Conservation (phyloP, 2,329 filamentous ascomycete genomes). For the Exophiala dermatitidis region DNA sequence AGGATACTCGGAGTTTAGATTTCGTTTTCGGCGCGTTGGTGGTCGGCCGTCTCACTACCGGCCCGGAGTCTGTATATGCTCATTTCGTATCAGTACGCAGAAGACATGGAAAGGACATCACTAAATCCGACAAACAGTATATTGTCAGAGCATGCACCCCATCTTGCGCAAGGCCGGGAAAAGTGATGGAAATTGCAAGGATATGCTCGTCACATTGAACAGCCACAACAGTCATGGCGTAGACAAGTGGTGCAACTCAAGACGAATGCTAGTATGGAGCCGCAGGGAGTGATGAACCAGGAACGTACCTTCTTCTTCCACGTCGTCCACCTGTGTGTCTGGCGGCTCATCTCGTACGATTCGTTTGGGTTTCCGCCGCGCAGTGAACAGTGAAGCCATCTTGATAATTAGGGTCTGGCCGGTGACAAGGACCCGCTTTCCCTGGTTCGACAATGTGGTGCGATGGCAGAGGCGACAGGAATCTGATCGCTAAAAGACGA, state of each 20-base stretch:
- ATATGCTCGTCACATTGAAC: not conserved
- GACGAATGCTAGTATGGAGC: no score
- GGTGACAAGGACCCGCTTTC: no score
- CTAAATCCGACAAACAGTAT: not conserved
- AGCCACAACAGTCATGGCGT: no score
- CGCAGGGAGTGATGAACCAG: not conserved
- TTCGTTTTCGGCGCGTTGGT: conserved; percentile 58
- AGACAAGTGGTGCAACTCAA: no score
- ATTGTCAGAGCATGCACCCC: conserved; percentile 7
- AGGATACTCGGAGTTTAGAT: conserved; percentile 67
- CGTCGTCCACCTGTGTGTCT: conserved; percentile 51
- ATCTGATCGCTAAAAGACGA: no score
- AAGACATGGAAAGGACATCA: conserved; percentile 8
- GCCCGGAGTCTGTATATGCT: conserved; percentile 35
- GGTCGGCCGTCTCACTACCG: conserved; percentile 49
- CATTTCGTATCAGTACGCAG: conserved; percentile 28
- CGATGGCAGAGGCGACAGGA: no score
- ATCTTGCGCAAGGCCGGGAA: not conserved
- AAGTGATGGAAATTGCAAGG: not conserved
- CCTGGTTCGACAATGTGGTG: no score
- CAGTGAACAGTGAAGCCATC: conserved; percentile 53
- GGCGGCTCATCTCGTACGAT: conserved; percentile 66
- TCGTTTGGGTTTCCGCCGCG: conserved; percentile 43
- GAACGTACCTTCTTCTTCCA: conserved; percentile 43
- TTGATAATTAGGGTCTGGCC: not conserved